Base-by-base conservation (phyloP, 257 asterid genomes). In the Solanum pennellii region DNA sequence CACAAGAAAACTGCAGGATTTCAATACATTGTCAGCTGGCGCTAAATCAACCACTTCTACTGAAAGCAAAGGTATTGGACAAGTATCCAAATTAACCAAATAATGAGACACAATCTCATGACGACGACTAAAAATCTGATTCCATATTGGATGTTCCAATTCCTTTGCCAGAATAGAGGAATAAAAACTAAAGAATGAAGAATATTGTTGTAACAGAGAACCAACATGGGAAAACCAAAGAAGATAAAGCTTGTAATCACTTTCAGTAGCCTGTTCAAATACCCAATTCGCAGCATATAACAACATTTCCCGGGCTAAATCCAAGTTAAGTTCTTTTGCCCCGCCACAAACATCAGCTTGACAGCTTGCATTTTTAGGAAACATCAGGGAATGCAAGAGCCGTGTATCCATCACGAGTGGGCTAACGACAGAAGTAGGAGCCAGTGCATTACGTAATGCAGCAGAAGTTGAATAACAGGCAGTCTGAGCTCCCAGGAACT, bases 251-350 rank as follows among this genome's bases (percentile, higher is more conserved):
- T 87, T 77, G 86, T 88, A 93, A 91, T 97, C 99, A 87, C 92
- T 91, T 86, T 95, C 95, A 74, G 93, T 89, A 41, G 97, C 98
- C 90, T 97, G 98, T 90, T 97, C 98, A 84, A 96, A 89, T 31
- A 90, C 94, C 99, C 99, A 97, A 88, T 95, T 93, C 85, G 99
- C 98, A 91, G 99, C 99, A 91, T 91, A 93, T 35, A 83, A 62
- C 37, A 96, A 90, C 92, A 89, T 96, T 89, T 93, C 90, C 88
- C 90, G 83, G 45, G 91, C 89, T 84, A 93, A 89, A 85, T 42
- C 91, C 83, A 92, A 87, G 83, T 93, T 93, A 39, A 86, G 73
- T 29, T 89, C 93, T 88, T 52, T 88, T 79, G 39, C 89, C 71
- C 88, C 83, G 29, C 82, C 87, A 86, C 42, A n/a, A 84, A 83